Conservation (phyloP, 164 flowering plant species). For the Umbilicus rupestris region DNA sequence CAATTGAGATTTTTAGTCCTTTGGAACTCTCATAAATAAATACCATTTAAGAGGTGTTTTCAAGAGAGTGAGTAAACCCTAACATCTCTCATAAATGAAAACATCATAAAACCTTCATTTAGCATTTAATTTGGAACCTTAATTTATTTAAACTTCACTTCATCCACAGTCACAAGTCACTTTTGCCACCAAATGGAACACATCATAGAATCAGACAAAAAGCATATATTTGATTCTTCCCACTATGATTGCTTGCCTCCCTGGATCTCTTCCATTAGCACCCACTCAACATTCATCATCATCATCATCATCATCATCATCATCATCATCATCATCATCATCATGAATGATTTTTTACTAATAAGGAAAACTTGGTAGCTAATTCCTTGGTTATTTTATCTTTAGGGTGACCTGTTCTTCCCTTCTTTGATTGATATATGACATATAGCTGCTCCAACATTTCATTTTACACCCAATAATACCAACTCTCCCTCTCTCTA, state of each 20-base stretch:
- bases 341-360: too few relatives aligned
- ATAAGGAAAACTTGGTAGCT: background rate
- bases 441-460: conserved; percentile 1
- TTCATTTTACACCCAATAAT: conserved; percentile 3
- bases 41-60: too few relatives aligned
- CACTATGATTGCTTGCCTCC: background rate
- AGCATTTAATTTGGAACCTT: too few relatives aligned
- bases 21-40: too few relatives aligned
- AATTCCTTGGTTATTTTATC: background rate
- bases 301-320: background rate
- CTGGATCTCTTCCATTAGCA: background rate
- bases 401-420: background rate
- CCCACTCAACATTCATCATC: background rate
- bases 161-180: background rate
- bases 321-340: background rate
- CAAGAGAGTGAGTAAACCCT: too few relatives aligned
- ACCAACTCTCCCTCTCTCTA: conserved; percentile 4
- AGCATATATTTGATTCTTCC: conserved; percentile 1
- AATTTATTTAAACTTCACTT: background rate
- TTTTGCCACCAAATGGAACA: background rate
- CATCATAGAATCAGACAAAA: background rate
- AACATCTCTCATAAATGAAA: too few relatives aligned
- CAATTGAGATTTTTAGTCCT: too few relatives aligned
- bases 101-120: too few relatives aligned
- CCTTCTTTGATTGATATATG: background rate